Evolutionary conservation across 306 rosid species (phyloP), one percentile per base, ranked within the genome.

Genomic region (Cicer judaicum): DNA sequence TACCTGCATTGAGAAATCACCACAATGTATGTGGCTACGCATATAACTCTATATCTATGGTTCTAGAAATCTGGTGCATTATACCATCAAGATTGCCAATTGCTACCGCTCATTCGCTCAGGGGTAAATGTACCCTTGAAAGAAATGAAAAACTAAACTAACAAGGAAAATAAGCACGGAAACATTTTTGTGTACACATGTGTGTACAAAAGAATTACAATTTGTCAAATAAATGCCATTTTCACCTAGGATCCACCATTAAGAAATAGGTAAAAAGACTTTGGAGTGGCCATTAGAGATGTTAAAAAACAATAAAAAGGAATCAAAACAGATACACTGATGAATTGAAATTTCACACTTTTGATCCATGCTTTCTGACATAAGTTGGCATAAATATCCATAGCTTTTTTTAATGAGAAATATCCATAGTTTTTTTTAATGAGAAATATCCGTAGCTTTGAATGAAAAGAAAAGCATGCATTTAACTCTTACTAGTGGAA

Each of bases 361-460:
- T 53, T 54, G 21, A 70, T 70, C 63, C 36, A 70, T 47, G 48
- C 18, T 76, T 46, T 81, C 42, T 47, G 14, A 81, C 38, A 55
- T 59, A 76, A 68, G n/a, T 56, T 34, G 34, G 65, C 53, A 67
- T 72, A 72, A 47, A 59, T 46, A n/a, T 59, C 34, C 64, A 48
- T 39, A 15, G 48, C 41, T 73, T 60, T 39, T 29, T 3, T 29
- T 3, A 29, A 29, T 29, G 34, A 2, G 34, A 72, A 47, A 59
- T 39, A n/a, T 59, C 41, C 64, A 40, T 21, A 15, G 48, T 29
- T 73, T 49, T 39, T 29, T 3, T 29, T 29, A 29, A 29, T 29
- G 34, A 29, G 34, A 29, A 29, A 29, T 29, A 3, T 29, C 5
- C 46, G 39, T 18, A n/a, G 39, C 47, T 69, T 60, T 39, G 63